Evolutionary conservation across 179 eudicot genomes (phyloP).

Genomic region (Beta corolliflora): DNA sequence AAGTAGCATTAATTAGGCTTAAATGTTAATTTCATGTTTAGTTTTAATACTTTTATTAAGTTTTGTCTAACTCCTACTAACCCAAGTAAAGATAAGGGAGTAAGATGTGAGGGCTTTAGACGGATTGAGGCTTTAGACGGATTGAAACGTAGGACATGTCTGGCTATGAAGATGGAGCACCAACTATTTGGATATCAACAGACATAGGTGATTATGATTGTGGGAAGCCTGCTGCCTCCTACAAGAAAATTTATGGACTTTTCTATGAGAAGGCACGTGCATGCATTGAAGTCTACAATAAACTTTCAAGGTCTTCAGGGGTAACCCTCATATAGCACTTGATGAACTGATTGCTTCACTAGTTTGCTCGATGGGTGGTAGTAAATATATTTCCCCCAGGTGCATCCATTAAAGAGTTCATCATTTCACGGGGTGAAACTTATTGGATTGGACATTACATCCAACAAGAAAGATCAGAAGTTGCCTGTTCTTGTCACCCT

Average conservation of each 20-base stretch:
- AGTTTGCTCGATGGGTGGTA: conserved; percentile 77
- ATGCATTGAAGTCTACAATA: conserved; percentile 77
- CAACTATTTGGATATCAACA: conserved; percentile 90
- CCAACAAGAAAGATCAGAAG: too few species aligned
- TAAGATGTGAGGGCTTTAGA: conserved; percentile 86
- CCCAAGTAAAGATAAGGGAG: conserved; percentile 60
- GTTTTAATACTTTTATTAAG: too few species aligned
- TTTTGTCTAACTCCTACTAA: too few species aligned
- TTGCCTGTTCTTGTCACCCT: too few species aligned
- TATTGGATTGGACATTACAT: conserved; percentile 88
- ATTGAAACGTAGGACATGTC: conserved; percentile 89
- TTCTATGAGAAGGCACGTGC: conserved; percentile 84
- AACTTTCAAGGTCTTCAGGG: conserved; percentile 70
- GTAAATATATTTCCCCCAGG: conserved; percentile 68
- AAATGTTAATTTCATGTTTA: too few species aligned
- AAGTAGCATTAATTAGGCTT: too few species aligned
- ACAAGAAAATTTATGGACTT: conserved; percentile 67
- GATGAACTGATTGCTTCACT: conserved; percentile 81
- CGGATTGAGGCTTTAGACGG: too few species aligned
- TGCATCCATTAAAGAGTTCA: conserved; percentile 69
- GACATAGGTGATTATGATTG: conserved; percentile 88
- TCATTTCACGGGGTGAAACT: conserved; percentile 88
- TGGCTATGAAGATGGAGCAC: conserved; percentile 94
- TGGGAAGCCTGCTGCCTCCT: conserved; percentile 59
- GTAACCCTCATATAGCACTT: conserved; percentile 64